Base-by-base conservation (phyloP, 495 filamentous ascomycete species). In the Podospora sp. region DNA sequence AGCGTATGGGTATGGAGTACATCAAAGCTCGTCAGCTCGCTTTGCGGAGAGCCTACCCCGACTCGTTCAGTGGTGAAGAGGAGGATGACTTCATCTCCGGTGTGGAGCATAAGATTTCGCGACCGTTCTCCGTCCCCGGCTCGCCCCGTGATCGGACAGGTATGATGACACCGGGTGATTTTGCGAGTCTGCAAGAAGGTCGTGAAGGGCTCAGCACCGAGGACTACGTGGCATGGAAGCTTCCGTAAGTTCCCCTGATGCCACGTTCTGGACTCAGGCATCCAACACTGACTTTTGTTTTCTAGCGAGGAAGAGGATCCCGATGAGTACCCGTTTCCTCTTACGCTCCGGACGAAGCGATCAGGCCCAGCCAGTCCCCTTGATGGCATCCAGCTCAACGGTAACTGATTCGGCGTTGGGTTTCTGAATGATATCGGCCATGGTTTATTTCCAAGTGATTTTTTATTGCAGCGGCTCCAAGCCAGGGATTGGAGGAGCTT, bases 141-240 rank as follows among this genome's bases (percentile, higher is more conserved):
- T 97, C 93, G 5, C 95, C 95, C 7, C 84, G 93, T 55, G 93
- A 95, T 74, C 87, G 94, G 14, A 89, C 91, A 24, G 95, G 95
- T 33, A 96, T 97, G 92, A 98, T 99, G 96, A 99, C 95, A 0
- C 95, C 95, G 20, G 95, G 95, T 40, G 95, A 99, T 76, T 99
- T 98, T 81, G 95, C 93, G 2, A 96, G 92, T 59, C 79, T 99
- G 27, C 96, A 98, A 79, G 95, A 99, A 78, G 92, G 92, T 33
- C 88, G 89, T 55, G 95, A 99, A 78, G 95, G 95, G 2, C 78
- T 99, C 69, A 93, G 87, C 78, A 98, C 95, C 16, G 95, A 99
- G 79, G 95, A 99, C 73, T 98, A 99, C 74, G 91, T 98, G 69
- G 90, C 95, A 51, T 99, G 96, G 95, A 96, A 94, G 78, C 82